Evolutionary conservation across 176 grass and related monocot species (phyloP).

Genomic region (Raddia guianensis): DNA sequence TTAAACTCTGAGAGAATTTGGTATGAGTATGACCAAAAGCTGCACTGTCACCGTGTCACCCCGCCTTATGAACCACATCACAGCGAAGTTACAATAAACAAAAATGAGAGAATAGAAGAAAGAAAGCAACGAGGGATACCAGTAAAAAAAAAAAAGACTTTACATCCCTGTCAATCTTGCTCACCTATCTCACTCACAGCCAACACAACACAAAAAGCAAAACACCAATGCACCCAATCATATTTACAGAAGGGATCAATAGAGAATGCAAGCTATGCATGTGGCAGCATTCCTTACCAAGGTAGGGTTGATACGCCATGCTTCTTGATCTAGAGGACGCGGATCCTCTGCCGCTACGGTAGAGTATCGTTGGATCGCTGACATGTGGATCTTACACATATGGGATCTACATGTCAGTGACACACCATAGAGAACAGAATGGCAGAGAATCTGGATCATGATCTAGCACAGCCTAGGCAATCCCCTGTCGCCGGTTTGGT

Average conservation of each 20-base stretch:
- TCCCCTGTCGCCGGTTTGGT: slow-evolving; percentile 46
- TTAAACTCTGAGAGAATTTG: background rate
- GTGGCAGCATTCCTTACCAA: background rate
- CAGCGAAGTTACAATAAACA: background rate
- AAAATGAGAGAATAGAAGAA: background rate
- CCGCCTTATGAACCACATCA: background rate
- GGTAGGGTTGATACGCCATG: background rate
- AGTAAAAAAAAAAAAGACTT: slow-evolving; percentile 35
- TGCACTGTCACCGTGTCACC: background rate
- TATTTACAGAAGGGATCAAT: slow-evolving; percentile 35
- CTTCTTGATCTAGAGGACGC: too few species aligned
- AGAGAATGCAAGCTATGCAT: slow-evolving; percentile 21
- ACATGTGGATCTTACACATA: too few species aligned
- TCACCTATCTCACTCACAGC: slow-evolving; percentile 6
- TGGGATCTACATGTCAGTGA: too few species aligned
- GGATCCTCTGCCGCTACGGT: too few species aligned
- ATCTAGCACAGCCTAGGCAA: slow-evolving; percentile 77
- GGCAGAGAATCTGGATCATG: too few species aligned
- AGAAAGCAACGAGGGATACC: background rate
- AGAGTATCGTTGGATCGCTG: too few species aligned
- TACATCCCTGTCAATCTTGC: slow-evolving; percentile 32
- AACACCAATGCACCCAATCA: background rate
- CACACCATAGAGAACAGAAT: too few species aligned
- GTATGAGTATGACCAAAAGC: background rate
- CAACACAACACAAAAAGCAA: background rate